phyloP scores from a whole-genome alignment of 2,329 filamentous ascomycete species.

The Catunica adiposa region DNA sequence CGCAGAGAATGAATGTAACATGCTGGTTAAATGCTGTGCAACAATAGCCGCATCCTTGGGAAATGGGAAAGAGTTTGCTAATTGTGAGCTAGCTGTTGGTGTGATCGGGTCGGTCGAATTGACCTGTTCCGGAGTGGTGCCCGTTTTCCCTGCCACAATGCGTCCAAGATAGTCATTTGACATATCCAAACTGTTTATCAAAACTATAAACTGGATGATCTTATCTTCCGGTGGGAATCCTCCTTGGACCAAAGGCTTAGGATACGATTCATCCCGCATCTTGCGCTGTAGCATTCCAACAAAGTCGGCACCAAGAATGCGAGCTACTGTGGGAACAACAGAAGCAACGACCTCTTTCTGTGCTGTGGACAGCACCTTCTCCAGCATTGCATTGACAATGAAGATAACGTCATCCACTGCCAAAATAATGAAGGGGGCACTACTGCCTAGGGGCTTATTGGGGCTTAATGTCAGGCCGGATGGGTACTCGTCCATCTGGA shows the following conservation, averaged over 20 bases:
- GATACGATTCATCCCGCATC: slow-evolving; percentile 93
- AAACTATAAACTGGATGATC: slow-evolving; percentile 74
- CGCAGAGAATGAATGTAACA: slow-evolving; percentile 54
- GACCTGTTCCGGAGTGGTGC: slow-evolving; percentile 24
- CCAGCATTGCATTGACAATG: slow-evolving; percentile 82
- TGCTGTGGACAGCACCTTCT: slow-evolving; percentile 72
- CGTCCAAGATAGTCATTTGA: slow-evolving; percentile 79
- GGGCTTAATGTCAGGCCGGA: slow-evolving; percentile 61
- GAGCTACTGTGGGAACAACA: slow-evolving; percentile 61
- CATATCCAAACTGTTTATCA: slow-evolving; percentile 91
- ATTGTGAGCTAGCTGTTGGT: slow-evolving; percentile 23
- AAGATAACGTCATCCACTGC: slow-evolving; percentile 99
- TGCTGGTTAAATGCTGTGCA: slow-evolving; percentile 45
- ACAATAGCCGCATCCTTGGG: slow-evolving; percentile 58
- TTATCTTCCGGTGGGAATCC: slow-evolving; percentile 74
- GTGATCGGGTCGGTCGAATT: not conserved
- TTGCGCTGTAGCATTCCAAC: slow-evolving; percentile 94
- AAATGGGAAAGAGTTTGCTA: slow-evolving; percentile 62
- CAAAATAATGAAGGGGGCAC: slow-evolving; percentile 80
- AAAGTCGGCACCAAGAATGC: slow-evolving; percentile 76
- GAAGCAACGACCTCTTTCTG: slow-evolving; percentile 62
- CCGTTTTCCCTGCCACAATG: slow-evolving; percentile 58
- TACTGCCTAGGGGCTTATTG: slow-evolving; percentile 53
- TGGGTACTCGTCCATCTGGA: slow-evolving; percentile 85
- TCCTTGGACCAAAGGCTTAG: slow-evolving; percentile 60